phyloP scores from a whole-genome alignment of 148 eudicot genomes.

The Fallopia convolvulus region DNA sequence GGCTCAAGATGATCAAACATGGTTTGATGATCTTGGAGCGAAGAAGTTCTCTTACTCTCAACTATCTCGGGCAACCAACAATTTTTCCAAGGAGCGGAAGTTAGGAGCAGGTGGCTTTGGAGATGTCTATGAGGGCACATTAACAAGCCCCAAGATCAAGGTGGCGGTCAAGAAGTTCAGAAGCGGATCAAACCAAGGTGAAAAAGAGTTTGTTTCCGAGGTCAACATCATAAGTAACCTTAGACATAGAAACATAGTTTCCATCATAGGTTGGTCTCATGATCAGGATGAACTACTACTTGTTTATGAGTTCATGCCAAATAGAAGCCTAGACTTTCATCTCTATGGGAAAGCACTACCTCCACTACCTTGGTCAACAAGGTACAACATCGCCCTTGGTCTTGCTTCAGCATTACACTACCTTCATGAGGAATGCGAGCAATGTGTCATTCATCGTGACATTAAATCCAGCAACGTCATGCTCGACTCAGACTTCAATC shows the following conservation, averaged over 20 bases:
- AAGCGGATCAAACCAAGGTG: slow-evolving; percentile 37
- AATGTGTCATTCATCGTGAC: slow-evolving; percentile 53
- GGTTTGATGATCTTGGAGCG: no score
- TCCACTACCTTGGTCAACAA: slow-evolving; percentile 16
- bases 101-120: slow-evolving; percentile 49
- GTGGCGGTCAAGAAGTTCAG: slow-evolving; percentile 29
- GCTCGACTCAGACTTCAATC: slow-evolving; percentile 40
- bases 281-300: slow-evolving; percentile 34
- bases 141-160: not conserved
- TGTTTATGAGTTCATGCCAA: slow-evolving; percentile 38
- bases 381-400: slow-evolving; percentile 36
- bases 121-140: slow-evolving; percentile 28
- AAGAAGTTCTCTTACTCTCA: no score
- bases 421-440: slow-evolving; percentile 65
- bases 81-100: slow-evolving; percentile 32
- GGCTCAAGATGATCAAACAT: no score
- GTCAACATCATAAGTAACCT: slow-evolving; percentile 32
- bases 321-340: slow-evolving; percentile 34
- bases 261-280: slow-evolving; percentile 41
- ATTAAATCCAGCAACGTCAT: slow-evolving; percentile 54
- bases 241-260: slow-evolving; percentile 40
- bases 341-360: slow-evolving; percentile 10
- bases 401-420: slow-evolving; percentile 50
- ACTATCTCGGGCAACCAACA: no score
- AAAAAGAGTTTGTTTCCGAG: slow-evolving; percentile 37